phyloP scores from a whole-genome alignment of 331 rosid genomes.

The Quercus lobata region DNA sequence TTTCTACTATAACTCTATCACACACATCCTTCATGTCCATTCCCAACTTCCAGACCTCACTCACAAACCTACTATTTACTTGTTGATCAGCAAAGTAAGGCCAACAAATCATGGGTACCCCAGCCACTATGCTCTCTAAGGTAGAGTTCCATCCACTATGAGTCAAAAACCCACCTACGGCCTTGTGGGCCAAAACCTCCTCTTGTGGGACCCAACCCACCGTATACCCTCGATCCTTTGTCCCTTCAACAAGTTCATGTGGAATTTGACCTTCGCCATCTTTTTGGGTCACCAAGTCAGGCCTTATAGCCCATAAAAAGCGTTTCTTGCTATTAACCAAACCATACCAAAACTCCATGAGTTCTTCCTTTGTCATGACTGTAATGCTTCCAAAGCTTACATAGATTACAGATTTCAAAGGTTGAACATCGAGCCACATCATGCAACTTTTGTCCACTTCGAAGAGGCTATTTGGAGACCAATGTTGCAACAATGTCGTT shows the following conservation, averaged over 20 bases:
- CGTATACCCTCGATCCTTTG: conserved; percentile 14
- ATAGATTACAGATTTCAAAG: conserved; percentile 17
- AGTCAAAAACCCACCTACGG: conserved; percentile 34
- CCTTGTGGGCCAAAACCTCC: conserved; percentile 26
- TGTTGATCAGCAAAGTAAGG: conserved; percentile 24
- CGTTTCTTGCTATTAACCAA: conserved; percentile 35
- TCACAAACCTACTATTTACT: conserved; percentile 23
- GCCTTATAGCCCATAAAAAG: conserved; percentile 54
- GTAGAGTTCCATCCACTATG: conserved; percentile 45
- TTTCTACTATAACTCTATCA: conserved; percentile 2
- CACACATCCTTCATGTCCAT: conserved; percentile 30
- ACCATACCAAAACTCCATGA: conserved; percentile 56
- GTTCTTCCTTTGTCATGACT: neutral
- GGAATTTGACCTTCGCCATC: neutral
- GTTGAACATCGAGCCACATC: conserved; percentile 47
- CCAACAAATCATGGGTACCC: conserved; percentile 33
- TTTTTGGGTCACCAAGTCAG: neutral
- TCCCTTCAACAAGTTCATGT: conserved; percentile 6
- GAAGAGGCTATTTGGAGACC: conserved; percentile 9
- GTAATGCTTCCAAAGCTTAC: conserved; percentile 51
- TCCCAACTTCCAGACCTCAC: conserved; percentile 37
- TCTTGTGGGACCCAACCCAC: conserved; percentile 36
- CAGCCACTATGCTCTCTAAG: conserved; percentile 28
- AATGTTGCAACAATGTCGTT: too few relatives aligned
- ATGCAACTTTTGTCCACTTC: conserved; percentile 36